Evolutionary conservation across 331 rosid genomes (phyloP).

Genomic region (Arachis monticola): DNA sequence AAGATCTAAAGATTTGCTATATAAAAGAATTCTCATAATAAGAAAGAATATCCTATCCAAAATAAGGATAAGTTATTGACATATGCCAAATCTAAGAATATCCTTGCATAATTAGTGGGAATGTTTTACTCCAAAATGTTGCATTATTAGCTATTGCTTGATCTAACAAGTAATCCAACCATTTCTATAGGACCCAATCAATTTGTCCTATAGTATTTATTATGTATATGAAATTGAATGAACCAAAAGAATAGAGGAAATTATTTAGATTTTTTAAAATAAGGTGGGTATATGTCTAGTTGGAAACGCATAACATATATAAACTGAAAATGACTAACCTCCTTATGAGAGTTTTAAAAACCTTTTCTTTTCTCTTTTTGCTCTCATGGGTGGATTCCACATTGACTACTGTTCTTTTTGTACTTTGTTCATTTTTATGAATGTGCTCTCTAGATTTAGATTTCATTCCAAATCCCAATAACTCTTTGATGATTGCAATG

Average conservation of each 20-base stretch:
- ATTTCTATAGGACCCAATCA: background rate
- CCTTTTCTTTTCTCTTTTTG: conserved; percentile 24
- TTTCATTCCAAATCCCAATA: conserved; percentile 45
- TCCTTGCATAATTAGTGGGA: conserved; percentile 41
- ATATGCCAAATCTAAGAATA: conserved; percentile 38
- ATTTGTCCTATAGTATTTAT: conserved; percentile 3
- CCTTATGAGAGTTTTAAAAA: conserved; percentile 47
- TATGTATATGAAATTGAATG: conserved; percentile 1
- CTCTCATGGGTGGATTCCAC: conserved; percentile 40
- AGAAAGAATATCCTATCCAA: background rate
- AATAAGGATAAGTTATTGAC: conserved; percentile 35
- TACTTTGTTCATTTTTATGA: conserved; percentile 35
- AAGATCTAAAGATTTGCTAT: background rate
- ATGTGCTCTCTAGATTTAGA: conserved; percentile 24
- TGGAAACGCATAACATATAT: conserved; percentile 36
- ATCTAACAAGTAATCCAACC: too few species aligned
- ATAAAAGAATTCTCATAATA: conserved; percentile 6
- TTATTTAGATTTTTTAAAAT: conserved; percentile 13
- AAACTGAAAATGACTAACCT: conserved; percentile 57
- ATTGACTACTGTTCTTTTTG: conserved; percentile 29
- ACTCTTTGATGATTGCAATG: conserved; percentile 43
- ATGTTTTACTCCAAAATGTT: conserved; percentile 1
- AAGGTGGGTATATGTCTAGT: conserved; percentile 33
- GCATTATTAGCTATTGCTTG: conserved; percentile 6
- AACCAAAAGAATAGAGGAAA: conserved; percentile 28